Percentiles rank a stretch among this genome's conserved stretches.
Evolutionary conservation across 768 basidiomycete genomes (phyloP).

Genomic region (Trametes cinnabarina): DNA sequence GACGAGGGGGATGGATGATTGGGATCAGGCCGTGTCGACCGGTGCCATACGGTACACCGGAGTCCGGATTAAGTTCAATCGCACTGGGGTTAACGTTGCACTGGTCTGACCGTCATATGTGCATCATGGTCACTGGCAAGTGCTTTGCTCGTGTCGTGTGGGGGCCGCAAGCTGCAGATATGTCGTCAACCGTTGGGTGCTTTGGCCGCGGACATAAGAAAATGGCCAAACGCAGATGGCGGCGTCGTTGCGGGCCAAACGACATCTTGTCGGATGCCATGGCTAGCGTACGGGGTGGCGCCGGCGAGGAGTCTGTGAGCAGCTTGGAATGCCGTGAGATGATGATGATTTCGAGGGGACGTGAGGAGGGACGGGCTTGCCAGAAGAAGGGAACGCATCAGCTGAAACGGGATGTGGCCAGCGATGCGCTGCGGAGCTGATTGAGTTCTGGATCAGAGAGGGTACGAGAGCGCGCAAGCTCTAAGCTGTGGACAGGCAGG

Average conservation of each 20-base stretch:
- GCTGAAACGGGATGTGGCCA: constrained; percentile 3
- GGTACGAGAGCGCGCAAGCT: neutral
- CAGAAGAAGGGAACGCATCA: constrained; percentile 1
- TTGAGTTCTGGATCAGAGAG: constrained; percentile 9
- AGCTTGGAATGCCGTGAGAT: neutral
- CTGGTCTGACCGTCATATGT: too few relatives aligned
- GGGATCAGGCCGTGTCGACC: constrained; percentile 8
- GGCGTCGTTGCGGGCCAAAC: too few relatives aligned
- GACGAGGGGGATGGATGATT: constrained; percentile 6
- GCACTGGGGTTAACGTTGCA: neutral
- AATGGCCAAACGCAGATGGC: too few relatives aligned
- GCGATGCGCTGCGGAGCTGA: constrained; percentile 9
- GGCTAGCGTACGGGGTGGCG: neutral
- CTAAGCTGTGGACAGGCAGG: neutral
- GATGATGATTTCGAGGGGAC: constrained; percentile 7
- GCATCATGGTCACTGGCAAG: too few relatives aligned
- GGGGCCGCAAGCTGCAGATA: too few relatives aligned
- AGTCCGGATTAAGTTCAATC: constrained; percentile 7
- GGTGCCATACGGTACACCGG: constrained; percentile 3
- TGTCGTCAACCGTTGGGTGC: too few relatives aligned
- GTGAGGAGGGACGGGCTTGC: neutral
- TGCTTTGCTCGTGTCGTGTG: too few relatives aligned
- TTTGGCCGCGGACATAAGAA: too few relatives aligned
- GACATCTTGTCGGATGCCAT: too few relatives aligned
- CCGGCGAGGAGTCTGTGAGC: neutral